Conservation (phyloP, 228 moss, liverwort and hornwort genomes). For the Sphagnum magellanicum region DNA sequence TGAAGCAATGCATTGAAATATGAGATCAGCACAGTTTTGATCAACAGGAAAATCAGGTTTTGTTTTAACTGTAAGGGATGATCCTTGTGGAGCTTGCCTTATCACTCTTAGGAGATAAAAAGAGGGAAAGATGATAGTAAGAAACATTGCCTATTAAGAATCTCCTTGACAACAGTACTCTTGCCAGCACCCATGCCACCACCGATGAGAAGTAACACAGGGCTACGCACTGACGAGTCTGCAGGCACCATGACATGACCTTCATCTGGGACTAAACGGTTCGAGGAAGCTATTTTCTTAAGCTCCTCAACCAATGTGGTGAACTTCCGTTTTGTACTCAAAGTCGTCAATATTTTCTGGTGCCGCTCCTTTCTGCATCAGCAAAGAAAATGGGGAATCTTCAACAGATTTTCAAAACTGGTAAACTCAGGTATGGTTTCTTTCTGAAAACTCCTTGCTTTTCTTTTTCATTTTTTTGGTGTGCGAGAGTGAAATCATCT, state of each 20-base stretch:
- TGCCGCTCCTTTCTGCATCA: conserved; percentile 56
- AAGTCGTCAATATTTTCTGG: conserved; percentile 43
- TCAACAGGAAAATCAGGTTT: too few relatives aligned
- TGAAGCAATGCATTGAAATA: too few relatives aligned
- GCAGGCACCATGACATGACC: conserved; percentile 66
- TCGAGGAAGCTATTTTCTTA: conserved; percentile 49
- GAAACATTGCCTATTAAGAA: conserved; percentile 57
- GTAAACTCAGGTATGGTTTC: not conserved
- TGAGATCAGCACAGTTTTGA: too few relatives aligned
- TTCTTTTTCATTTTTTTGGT: not conserved
- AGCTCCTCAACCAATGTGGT: conserved; percentile 61
- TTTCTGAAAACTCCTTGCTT: not conserved
- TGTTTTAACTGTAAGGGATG: too few relatives aligned
- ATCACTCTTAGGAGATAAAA: not conserved
- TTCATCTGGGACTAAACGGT: conserved; percentile 32
- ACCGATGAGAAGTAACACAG: conserved; percentile 82
- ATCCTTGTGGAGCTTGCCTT: too few relatives aligned
- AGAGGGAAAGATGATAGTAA: not conserved
- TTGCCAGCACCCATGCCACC: conserved; percentile 97
- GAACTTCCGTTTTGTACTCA: conserved; percentile 58
- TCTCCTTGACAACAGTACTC: conserved; percentile 76
- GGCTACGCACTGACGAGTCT: conserved; percentile 56
- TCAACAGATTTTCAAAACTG: not conserved
- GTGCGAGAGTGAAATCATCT: not conserved
- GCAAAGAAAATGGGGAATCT: not conserved